Evolutionary conservation across 192 early-diverging fungal genomes (phyloP), one percentile per base, ranked within the genome.

Genomic region (Lobosporangium transversale): DNA sequence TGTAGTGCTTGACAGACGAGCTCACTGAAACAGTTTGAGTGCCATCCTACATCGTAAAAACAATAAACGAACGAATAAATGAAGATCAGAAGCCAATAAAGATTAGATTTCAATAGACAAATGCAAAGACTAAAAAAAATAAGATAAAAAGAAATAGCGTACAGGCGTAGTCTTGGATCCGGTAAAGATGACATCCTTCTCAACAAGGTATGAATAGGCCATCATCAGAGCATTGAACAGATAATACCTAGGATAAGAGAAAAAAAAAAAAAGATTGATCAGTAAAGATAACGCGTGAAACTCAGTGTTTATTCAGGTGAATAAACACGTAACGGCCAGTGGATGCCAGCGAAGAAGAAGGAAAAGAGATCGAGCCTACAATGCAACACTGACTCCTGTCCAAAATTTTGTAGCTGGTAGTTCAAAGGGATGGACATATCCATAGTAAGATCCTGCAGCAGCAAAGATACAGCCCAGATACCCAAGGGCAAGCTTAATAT

Each of bases 401-500:
- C 88, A 82, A 48, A 81, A 84, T 74, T 89, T 86, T 33, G 89
- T 85, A 42, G 82, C 80, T 55, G 63, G 48, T 14, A 67, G 53
- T 37, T 87, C 71, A 56, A 93, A 91, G 29, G 86, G 84, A 32
- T 85, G 83, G 57, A 87, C 87, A 79, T 88, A 90, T 65, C 86
- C 89, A 68, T 91, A 89, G 53, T 82, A 85, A 63, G 88, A 87
- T 53, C 87, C 90, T 53, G 81, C 86, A 20, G 84, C 92, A 51
- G 93, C 93, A 80, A 94, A 90, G 1, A 85, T 54, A 56, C 88
- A 88, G 3, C 92, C 86, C 17, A 88, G 44, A 75, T 93, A 97
- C 29, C 95, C 95, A 15, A 97, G 81, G 14, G 91, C 55, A 4
- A 97, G 88, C 68, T 93, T 93, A 57, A 87, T 84, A 70, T 97